Conservation (phyloP, 352 stramenopile species). For the Ophiocytium majus region DNA sequence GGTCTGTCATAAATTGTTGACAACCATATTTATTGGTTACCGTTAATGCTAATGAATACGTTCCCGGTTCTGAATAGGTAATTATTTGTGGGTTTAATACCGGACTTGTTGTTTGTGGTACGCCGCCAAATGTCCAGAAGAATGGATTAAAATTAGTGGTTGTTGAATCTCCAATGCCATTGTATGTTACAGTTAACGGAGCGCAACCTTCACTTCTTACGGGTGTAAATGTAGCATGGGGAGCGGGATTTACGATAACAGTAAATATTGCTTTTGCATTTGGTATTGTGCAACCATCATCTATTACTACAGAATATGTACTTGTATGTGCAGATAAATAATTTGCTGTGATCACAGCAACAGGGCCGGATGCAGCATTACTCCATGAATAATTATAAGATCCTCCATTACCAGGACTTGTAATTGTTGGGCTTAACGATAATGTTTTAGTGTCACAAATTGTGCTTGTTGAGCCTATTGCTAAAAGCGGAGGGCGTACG, state of each 20-base stretch:
- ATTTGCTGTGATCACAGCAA: not conserved
- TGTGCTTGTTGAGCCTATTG: not conserved
- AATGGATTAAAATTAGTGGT: not conserved
- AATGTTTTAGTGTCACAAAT: not conserved
- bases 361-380: not conserved
- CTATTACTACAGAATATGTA: not conserved
- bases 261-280: not conserved
- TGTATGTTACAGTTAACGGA: not conserved
- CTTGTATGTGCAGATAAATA: not conserved
- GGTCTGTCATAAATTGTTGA: not conserved
- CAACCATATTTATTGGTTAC: conserved; percentile 4
- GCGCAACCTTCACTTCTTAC: not conserved
- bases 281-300: conserved; percentile 10
- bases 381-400: not conserved
- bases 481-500: not conserved
- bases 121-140: no score
- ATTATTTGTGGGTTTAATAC: no score
- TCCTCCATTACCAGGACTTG: not conserved
- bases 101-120: no score
- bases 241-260: not conserved
- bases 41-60: not conserved
- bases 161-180: not conserved
- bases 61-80: not conserved
- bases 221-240: not conserved
- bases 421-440: not conserved